Base-by-base conservation (phyloP, 1,284 basidiomycete species). In the Mycosarcoma maydis region DNA sequence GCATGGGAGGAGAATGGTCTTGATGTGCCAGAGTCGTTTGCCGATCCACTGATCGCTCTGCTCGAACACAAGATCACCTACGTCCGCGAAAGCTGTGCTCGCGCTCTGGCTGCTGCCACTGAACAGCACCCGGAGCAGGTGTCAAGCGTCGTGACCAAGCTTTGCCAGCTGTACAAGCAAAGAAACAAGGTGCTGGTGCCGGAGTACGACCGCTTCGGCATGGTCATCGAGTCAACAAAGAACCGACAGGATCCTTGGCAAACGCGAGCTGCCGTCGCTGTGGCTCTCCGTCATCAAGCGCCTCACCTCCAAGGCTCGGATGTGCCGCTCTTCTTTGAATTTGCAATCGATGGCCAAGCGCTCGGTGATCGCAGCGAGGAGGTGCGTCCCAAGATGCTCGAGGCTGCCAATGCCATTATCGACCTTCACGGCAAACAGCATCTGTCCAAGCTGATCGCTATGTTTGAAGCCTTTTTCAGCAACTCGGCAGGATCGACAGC, bases 1-100 rank as follows among this genome's bases (percentile, higher is more conserved):
- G 82, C 94, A 11, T 98, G 94, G 95, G 94, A 96, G 57, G 96
- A 98, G 76, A 98, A 98, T 74, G 94, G 92, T 11, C 83, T 98
- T 32, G 93, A 98, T 76, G 88, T 96, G 6, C 88, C 91, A 0
- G 90, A 92, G 73, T 83, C 82, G 4, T 96, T 89, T 82, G 83
- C 92, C 1, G 80, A 82, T 2, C 84, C 86, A 38, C 84, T 98
- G 16, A 80, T 92, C 10, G 81, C 83, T 0, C 91, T 89, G 77
- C 86, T 98, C 22, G 90, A 87, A 26, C 92, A 98, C 76, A 86
- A 90, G 0, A 89, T 90, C 76, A 85, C 85, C 3, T 94, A 94
- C 71, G 93, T 95, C 26, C 89, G 96, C 24, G 85, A 85, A 6
- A 89, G 89, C 55, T 82, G 87, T n/a, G 89, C 92, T 0, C 83